Base-by-base conservation (phyloP, 1,284 basidiomycete species). In the Amylostereum chailletii region DNA sequence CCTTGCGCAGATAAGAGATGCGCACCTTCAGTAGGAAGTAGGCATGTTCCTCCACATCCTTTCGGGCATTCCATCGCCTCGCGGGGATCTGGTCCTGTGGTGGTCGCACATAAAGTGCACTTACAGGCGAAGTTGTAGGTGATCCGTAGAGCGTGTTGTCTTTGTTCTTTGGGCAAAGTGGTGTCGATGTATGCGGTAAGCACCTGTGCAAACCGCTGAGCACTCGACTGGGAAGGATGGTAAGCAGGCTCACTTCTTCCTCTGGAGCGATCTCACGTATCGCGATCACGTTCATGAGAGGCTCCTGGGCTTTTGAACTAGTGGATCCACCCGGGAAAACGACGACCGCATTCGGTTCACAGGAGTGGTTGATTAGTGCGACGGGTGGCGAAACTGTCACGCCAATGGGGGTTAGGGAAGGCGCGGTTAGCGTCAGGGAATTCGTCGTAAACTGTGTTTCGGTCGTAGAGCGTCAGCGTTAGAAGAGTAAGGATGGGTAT, bases 341-440 rank as follows among this genome's bases (percentile, higher is more conserved):
- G 31, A 94, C 77, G 30, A 86, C 90, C 0, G 87, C 90, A 57
- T 96, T 95, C 0, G 94, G 94, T 27, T 79, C 75, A 60, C 94
- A 98, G 0, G 91, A 90, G 62, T 98, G 94, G 59, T 97, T 98
- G 56, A 89, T 76, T 33, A 97, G 72, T 0, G 94, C 92, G 7
- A 85, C 71, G 0, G 79, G 58, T 0, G 93, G 91, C 0, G 89
- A 87, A 30, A 94, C 74, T 32, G 83, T 80, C 1, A 86, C 81
- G 10, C 94, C 94, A 41, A 97, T 72, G 0, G 90, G 85, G 1
- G 79, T 75, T 6, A 95, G 69, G 3, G 84, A 74, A 0, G 87
- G 81, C 0, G 84, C 79, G 0, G 90, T 83, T 8, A 95, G 71
- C 0, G 92, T 86, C 62, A 96, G 90, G 0, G 93, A 86, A 62